A percentile compares a stretch with the other conserved stretches of the same genome.
phyloP scores from a whole-genome alignment of 805 yeast genomes.

The Candida sanyiensis region DNA sequence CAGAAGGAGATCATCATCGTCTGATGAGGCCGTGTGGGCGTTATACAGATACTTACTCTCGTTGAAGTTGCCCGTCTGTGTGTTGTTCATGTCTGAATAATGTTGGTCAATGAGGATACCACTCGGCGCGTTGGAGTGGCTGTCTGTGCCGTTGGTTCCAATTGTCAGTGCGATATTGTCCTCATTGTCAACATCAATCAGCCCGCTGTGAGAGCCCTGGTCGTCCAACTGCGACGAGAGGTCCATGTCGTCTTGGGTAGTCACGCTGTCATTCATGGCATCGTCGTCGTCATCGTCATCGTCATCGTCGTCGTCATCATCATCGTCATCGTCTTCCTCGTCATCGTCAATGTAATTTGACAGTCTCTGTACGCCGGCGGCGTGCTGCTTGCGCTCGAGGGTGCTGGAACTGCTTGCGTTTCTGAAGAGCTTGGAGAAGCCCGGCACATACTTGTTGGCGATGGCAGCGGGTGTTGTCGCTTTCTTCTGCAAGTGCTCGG shows the following conservation, averaged over 20 bases:
- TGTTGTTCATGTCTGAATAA: constrained; percentile 22
- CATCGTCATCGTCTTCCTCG: constrained; percentile 9
- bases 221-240: constrained; percentile 8
- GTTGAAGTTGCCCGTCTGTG: constrained; percentile 13
- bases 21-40: constrained; percentile 25
- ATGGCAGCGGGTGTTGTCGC: not conserved
- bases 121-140: constrained; percentile 8
- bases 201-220: not conserved
- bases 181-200: not conserved
- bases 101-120: constrained; percentile 23
- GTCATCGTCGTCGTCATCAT: constrained; percentile 13
- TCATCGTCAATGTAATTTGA: not conserved
- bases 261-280: constrained; percentile 8
- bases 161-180: constrained; percentile 1
- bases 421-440: constrained; percentile 22
- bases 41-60: constrained; percentile 15
- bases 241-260: constrained; percentile 6
- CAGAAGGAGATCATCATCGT: constrained; percentile 24
- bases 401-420: constrained; percentile 19
- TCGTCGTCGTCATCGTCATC: constrained; percentile 6
- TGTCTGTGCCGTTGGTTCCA: not conserved
- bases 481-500: not conserved
- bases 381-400: constrained; percentile 2
- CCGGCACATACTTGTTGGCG: constrained; percentile 17
- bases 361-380: not conserved